These are phyloP conservation scores for Picea glauca DNA, from an alignment of 75 land plant genomes.

Conservation along the genomic window DNA sequence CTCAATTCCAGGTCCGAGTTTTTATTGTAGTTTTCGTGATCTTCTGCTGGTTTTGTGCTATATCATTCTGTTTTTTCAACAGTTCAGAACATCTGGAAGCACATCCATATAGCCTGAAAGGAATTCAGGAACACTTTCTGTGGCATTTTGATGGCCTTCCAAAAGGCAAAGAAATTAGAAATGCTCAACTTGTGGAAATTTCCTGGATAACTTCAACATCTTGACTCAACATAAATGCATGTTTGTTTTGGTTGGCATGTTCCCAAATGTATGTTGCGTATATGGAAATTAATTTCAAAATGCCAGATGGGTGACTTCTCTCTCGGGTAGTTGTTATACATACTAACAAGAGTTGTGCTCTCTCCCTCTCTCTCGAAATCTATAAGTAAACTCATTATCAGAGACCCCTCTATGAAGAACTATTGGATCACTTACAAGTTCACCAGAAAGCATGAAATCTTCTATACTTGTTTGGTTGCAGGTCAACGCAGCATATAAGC, in stretches of 20 bases:
- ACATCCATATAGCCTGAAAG: background rate
- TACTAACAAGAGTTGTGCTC: background rate
- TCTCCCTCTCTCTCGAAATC: background rate
- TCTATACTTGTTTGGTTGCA: slow-evolving; percentile 14
- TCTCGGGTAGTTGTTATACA: background rate
- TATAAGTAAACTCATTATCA: background rate
- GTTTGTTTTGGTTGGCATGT: background rate
- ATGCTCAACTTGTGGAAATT: background rate
- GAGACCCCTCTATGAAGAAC: background rate
- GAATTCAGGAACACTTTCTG: background rate
- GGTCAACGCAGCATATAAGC: slow-evolving; percentile 46
- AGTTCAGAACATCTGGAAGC: background rate
- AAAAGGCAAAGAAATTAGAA: background rate
- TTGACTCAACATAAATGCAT: background rate
- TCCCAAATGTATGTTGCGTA: background rate
- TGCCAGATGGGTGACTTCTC: too few species aligned
- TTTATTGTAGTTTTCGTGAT: too few species aligned
- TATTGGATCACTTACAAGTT: background rate
- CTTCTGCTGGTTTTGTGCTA: too few species aligned
- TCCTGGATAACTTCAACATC: background rate
- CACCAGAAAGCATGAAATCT: background rate
- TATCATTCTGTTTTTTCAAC: too few species aligned
- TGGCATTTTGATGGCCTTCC: background rate
- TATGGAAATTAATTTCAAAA: background rate
- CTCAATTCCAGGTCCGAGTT: too few species aligned